These are phyloP conservation scores for Penicillium concentricum DNA, from an alignment of 2,329 filamentous ascomycete species.

Conservation along the genomic window DNA sequence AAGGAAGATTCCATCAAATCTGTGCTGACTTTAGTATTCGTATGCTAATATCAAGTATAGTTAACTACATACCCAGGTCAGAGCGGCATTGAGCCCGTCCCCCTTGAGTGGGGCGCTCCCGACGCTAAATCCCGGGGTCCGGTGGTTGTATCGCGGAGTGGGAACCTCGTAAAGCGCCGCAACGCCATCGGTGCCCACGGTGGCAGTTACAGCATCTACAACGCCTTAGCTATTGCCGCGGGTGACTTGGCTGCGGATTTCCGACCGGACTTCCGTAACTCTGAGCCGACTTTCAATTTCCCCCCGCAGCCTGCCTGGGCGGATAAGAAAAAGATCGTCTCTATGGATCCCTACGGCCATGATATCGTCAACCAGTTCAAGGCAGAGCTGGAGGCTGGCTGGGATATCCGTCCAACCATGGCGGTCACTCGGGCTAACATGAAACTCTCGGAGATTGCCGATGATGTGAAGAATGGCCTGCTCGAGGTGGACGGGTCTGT, in stretches of 20 bases:
- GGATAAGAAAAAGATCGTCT: slow-evolving; percentile 89
- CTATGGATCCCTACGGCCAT: slow-evolving; percentile 95
- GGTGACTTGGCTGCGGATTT: slow-evolving; percentile 84
- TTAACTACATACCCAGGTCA: slow-evolving; percentile 88
- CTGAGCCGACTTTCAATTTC: slow-evolving; percentile 85
- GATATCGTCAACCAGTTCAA: slow-evolving; percentile 78
- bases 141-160: slow-evolving; percentile 67
- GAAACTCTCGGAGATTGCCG: slow-evolving; percentile 92
- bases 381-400: slow-evolving; percentile 67
- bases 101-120: slow-evolving; percentile 80
- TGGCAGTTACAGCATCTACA: slow-evolving; percentile 94
- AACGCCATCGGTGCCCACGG: slow-evolving; percentile 70
- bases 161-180: slow-evolving; percentile 33
- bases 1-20: slow-evolving; percentile 8
- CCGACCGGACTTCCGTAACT: slow-evolving; percentile 76
- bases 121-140: slow-evolving; percentile 77
- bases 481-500: slow-evolving; percentile 82
- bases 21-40: not conserved
- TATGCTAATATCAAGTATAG: slow-evolving; percentile 21
- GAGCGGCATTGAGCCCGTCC: slow-evolving; percentile 87
- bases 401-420: slow-evolving; percentile 83
- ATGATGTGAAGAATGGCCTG: slow-evolving; percentile 77
- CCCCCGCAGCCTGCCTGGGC: slow-evolving; percentile 88
- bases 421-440: slow-evolving; percentile 91
- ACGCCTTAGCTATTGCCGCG: slow-evolving; percentile 86